Conservation (phyloP, 768 basidiomycete genomes). For the Boletus vinaceobasis region DNA sequence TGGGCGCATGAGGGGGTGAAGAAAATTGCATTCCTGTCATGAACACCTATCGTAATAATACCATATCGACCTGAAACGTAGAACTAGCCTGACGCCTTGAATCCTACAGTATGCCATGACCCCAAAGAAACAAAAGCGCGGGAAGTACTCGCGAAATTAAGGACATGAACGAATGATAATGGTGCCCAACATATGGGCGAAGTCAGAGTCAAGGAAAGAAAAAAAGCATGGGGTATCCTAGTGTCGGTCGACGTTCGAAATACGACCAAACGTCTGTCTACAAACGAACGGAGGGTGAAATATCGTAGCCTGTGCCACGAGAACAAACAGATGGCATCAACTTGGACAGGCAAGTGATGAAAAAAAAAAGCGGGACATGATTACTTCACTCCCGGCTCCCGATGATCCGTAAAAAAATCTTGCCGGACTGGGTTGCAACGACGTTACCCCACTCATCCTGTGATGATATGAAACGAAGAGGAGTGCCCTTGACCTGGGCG, state of each 20-base stretch:
- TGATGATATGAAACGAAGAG: conserved; percentile 46
- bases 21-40: conserved; percentile 6
- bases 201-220: not conserved
- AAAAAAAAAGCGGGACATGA: not conserved
- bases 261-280: not conserved
- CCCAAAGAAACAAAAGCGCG: not conserved
- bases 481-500: conserved; percentile 5
- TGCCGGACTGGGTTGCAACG: conserved; percentile 41
- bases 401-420: conserved; percentile 55
- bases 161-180: not conserved
- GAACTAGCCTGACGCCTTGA: conserved; percentile 5
- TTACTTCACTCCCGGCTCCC: conserved; percentile 27
- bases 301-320: conserved; percentile 2
- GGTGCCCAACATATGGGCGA: not conserved
- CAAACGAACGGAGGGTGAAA: not conserved
- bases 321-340: conserved; percentile 4
- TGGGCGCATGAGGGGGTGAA: conserved; percentile 31
- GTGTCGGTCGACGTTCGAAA: not conserved
- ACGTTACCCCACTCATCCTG: conserved; percentile 62
- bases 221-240: not conserved
- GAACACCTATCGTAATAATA: conserved; percentile 7
- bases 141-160: not conserved
- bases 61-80: conserved; percentile 8
- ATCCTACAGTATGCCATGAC: conserved; percentile 1
- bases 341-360: conserved; percentile 1